A percentile compares a stretch with the other conserved stretches of the same genome.
Conservation (phyloP, 179 eudicot species). For the Sideroxylon spinosum region DNA sequence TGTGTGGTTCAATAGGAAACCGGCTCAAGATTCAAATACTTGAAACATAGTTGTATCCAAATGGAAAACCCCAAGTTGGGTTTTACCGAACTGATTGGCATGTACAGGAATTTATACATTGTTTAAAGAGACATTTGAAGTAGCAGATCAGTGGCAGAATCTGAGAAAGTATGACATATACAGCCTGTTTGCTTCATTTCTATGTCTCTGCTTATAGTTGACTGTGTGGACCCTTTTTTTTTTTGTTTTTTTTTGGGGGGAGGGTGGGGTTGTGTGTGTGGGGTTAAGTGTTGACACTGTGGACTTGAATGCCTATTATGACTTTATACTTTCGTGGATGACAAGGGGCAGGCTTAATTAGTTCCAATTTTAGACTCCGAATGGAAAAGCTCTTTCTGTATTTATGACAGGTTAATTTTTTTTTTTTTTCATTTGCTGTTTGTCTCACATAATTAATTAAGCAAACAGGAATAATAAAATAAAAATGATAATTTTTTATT, state of each 20-base stretch:
- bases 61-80: neutral
- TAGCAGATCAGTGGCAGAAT: slow-evolving; percentile 4
- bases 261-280: too few relatives aligned
- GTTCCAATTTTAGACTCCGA: too few relatives aligned
- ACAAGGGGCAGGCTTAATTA: too few relatives aligned
- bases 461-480: neutral
- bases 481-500: too few relatives aligned
- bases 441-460: too few relatives aligned
- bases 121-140: neutral
- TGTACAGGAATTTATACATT: neutral
- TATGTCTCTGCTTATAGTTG: neutral
- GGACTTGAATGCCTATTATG: neutral
- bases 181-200: neutral
- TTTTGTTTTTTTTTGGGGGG: too few relatives aligned
- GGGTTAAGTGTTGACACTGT: neutral
- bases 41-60: neutral
- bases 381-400: too few relatives aligned
- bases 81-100: neutral
- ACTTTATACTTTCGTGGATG: too few relatives aligned
- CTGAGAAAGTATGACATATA: neutral
- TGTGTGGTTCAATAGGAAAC: neutral
- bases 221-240: too few relatives aligned
- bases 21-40: neutral
- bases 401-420: too few relatives aligned
- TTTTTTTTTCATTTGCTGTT: too few relatives aligned